Conservation (phyloP, 768 basidiomycete genomes). For the Lactarius indigo region DNA sequence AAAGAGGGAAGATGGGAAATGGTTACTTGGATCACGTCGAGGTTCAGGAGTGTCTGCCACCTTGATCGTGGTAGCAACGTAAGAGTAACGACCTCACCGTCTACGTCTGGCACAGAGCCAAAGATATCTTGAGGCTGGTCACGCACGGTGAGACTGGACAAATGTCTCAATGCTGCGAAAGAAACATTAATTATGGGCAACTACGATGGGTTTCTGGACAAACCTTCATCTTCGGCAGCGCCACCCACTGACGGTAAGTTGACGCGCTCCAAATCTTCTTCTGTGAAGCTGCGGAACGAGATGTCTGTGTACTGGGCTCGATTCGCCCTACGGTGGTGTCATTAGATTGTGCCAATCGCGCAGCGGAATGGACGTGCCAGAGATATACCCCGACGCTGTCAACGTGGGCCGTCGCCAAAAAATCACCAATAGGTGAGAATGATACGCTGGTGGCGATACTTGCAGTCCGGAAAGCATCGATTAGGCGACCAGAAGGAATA, state of each 20-base stretch:
- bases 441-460: constrained; percentile 86
- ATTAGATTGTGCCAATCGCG: constrained; percentile 12
- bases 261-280: constrained; percentile 68
- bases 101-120: constrained; percentile 83
- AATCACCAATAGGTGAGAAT: constrained; percentile 94
- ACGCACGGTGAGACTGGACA: constrained; percentile 59
- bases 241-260: constrained; percentile 84
- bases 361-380: constrained; percentile 52
- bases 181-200: constrained; percentile 5
- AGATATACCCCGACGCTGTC: constrained; percentile 92
- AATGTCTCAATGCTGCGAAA: constrained; percentile 59
- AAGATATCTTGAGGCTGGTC: constrained; percentile 67
- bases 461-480: constrained; percentile 86
- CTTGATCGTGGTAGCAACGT: constrained; percentile 87
- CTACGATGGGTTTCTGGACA: constrained; percentile 21
- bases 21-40: constrained; percentile 87
- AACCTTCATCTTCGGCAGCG: constrained; percentile 75
- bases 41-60: constrained; percentile 96
- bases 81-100: constrained; percentile 88
- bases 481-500: constrained; percentile 86
- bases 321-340: constrained; percentile 66
- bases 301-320: constrained; percentile 90
- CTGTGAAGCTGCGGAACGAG: constrained; percentile 72
- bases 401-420: constrained; percentile 91
- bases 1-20: neutral